Percentiles rank a stretch among this genome's conserved stretches.
Evolutionary conservation across 1,284 basidiomycete species (phyloP).

Genomic region (Trametes pubescens): DNA sequence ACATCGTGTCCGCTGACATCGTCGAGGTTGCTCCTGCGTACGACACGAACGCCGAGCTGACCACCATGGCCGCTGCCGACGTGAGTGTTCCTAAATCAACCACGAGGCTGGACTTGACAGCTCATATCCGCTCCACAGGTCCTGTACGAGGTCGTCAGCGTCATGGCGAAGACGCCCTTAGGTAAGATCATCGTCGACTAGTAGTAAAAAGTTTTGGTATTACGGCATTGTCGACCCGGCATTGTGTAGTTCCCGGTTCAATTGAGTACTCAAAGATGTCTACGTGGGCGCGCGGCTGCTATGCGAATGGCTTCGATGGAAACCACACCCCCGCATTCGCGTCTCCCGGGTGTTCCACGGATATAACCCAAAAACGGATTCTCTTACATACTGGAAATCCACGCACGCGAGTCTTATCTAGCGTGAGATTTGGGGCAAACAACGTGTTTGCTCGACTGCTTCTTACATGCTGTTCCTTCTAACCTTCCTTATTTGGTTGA

Average conservation of each 20-base stretch:
- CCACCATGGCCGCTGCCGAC: slow-evolving; percentile 83
- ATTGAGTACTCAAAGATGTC: not conserved
- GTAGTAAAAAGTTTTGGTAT: slow-evolving; percentile 8
- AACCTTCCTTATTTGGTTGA: slow-evolving; percentile 9
- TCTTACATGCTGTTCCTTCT: slow-evolving; percentile 10
- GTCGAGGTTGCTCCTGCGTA: slow-evolving; percentile 86
- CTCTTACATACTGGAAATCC: not conserved
- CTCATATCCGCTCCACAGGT: slow-evolving; percentile 50
- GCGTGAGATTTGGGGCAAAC: not conserved
- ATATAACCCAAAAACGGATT: not conserved
- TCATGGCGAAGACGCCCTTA: slow-evolving; percentile 80
- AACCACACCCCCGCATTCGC: not conserved
- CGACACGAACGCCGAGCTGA: slow-evolving; percentile 81
- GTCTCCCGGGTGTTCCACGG: not conserved
- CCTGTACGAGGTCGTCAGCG: slow-evolving; percentile 75
- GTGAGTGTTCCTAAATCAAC: slow-evolving; percentile 49
- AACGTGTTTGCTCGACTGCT: not conserved
- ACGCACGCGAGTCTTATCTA: not conserved
- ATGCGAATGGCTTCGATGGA: not conserved
- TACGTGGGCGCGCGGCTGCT: not conserved
- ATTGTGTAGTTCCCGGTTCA: slow-evolving; percentile 3
- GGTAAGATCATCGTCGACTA: slow-evolving; percentile 57
- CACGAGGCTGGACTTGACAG: not conserved
- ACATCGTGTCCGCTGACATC: slow-evolving; percentile 81
- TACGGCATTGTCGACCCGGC: slow-evolving; percentile 22